phyloP scores from a whole-genome alignment of 2,329 filamentous ascomycete species.

The Cadophora luteo-olivacea region DNA sequence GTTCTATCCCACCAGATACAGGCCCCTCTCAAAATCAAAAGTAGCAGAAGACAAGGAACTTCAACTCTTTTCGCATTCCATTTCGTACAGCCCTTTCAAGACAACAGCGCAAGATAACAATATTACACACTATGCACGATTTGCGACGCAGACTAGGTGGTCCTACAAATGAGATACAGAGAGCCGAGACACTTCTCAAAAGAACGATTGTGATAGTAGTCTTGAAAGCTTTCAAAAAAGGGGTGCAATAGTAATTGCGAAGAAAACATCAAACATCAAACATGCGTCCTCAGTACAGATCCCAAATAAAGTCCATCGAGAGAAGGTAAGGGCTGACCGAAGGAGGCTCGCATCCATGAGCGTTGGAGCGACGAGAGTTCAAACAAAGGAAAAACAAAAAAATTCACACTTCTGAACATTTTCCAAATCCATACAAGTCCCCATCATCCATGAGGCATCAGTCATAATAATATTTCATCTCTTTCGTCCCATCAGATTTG shows the following conservation, averaged over 20 bases:
- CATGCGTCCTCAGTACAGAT: slow-evolving; percentile 5
- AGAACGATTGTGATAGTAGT: slow-evolving; percentile 4
- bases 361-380: neutral
- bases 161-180: slow-evolving; percentile 16
- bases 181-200: neutral
- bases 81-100: neutral
- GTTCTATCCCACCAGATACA: neutral
- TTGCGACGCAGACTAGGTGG: neutral
- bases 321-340: neutral
- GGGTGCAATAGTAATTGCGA: neutral
- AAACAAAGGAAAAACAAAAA: neutral
- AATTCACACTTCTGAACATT: neutral
- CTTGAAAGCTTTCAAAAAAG: slow-evolving; percentile 2
- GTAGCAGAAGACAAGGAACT: neutral
- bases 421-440: slow-evolving; percentile 7
- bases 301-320: neutral
- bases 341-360: slow-evolving; percentile 3
- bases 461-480: slow-evolving; percentile 7
- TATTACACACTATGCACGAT: slow-evolving; percentile 9
- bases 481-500: neutral
- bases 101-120: slow-evolving; percentile 1
- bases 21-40: neutral
- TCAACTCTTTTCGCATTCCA: neutral
- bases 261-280: neutral
- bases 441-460: slow-evolving; percentile 5